These are phyloP conservation scores for Leccinum pachyderme DNA, from an alignment of 1,284 basidiomycete genomes.

Conservation along the genomic window DNA sequence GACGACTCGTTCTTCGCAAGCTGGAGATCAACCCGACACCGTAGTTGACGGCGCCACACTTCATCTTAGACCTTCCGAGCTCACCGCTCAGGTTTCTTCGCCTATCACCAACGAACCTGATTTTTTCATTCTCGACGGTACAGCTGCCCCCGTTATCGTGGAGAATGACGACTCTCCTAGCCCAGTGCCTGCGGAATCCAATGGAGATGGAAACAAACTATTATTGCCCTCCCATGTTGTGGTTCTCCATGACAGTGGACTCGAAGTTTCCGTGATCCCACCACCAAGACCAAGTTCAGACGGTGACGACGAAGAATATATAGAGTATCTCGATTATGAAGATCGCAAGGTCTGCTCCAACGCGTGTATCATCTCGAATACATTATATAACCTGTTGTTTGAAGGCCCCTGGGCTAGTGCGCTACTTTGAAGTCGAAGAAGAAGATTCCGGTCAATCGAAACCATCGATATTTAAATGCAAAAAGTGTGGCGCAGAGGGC, in stretches of 20 bases:
- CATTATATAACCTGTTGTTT: slow-evolving; percentile 14
- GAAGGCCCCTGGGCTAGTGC: slow-evolving; percentile 43
- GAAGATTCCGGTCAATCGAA: slow-evolving; percentile 39
- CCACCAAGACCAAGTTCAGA: slow-evolving; percentile 40
- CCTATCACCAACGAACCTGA: slow-evolving; percentile 15
- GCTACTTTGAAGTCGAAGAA: slow-evolving; percentile 59
- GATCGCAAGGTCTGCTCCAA: slow-evolving; percentile 49
- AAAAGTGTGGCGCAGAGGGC: slow-evolving; percentile 69
- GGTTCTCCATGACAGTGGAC: slow-evolving; percentile 38
- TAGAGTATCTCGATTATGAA: slow-evolving; percentile 73
- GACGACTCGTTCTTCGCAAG: slow-evolving; percentile 20
- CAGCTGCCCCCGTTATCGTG: slow-evolving; percentile 34
- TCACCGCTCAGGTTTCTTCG: not conserved
- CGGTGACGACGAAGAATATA: slow-evolving; percentile 55
- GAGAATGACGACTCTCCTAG: not conserved
- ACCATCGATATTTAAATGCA: slow-evolving; percentile 56
- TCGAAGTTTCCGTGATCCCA: slow-evolving; percentile 41
- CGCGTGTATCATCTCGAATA: not conserved
- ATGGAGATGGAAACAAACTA: slow-evolving; percentile 33
- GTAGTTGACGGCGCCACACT: not conserved
- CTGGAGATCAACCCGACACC: not conserved
- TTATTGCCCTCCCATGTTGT: slow-evolving; percentile 66
- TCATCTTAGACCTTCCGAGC: slow-evolving; percentile 8
- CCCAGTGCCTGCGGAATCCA: slow-evolving; percentile 7
- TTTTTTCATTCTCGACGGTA: slow-evolving; percentile 57